Percentiles rank a stretch among this genome's conserved stretches.
phyloP scores from a whole-genome alignment of 1,139 yeast genomes.

The Debaryomycetaceae sp. region DNA sequence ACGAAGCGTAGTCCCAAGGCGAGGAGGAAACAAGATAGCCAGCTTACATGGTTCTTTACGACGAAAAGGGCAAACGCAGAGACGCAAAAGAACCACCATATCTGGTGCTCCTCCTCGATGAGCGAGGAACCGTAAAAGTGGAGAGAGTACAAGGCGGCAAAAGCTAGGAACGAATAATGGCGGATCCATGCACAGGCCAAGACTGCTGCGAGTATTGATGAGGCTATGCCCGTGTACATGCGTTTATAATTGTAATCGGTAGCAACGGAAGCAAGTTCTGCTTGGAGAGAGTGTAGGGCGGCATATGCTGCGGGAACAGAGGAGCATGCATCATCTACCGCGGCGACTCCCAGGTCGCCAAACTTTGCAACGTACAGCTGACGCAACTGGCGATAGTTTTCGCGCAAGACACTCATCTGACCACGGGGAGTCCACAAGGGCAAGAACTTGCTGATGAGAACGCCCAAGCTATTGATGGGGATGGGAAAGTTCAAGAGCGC shows the following conservation, averaged over 20 bases:
- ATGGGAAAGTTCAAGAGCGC: slow-evolving; percentile 67
- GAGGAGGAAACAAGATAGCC: slow-evolving; percentile 8
- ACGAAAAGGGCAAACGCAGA: slow-evolving; percentile 8
- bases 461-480: slow-evolving; percentile 80
- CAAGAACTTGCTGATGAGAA: slow-evolving; percentile 48
- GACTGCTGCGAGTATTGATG: slow-evolving; percentile 13
- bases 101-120: slow-evolving; percentile 94
- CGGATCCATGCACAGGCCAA: slow-evolving; percentile 10
- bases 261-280: slow-evolving; percentile 49
- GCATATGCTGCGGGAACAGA: slow-evolving; percentile 8
- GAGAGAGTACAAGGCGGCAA: slow-evolving; percentile 37
- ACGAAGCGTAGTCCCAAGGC: slow-evolving; percentile 43
- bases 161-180: slow-evolving; percentile 11
- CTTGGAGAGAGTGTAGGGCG: slow-evolving; percentile 43
- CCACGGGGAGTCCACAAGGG: slow-evolving; percentile 34
- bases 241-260: slow-evolving; percentile 57
- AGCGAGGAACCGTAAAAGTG: slow-evolving; percentile 82
- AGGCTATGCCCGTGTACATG: slow-evolving; percentile 37
- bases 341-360: slow-evolving; percentile 4
- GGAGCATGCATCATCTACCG: slow-evolving; percentile 17
- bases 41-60: too few species aligned
- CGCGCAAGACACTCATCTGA: slow-evolving; percentile 34
- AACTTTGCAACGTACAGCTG: slow-evolving; percentile 19
- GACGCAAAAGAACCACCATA: slow-evolving; percentile 80
- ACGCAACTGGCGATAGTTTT: slow-evolving; percentile 57